Conservation (phyloP, 805 yeast genomes). For the Wickerhamiella cacticola region DNA sequence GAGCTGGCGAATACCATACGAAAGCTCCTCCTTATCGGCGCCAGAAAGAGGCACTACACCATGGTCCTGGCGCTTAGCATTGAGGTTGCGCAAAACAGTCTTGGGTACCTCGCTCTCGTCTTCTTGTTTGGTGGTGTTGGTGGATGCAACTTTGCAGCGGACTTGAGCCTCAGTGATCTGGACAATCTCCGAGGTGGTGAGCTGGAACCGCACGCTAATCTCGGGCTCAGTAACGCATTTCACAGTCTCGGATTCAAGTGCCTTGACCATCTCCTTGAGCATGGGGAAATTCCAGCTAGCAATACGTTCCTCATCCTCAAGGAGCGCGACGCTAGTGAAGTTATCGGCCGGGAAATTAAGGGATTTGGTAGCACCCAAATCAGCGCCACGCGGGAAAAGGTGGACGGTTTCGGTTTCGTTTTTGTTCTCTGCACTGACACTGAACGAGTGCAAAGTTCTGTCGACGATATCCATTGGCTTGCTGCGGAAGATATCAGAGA, state of each 20-base stretch:
- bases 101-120: slow-evolving; percentile 13
- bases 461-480: slow-evolving; percentile 51
- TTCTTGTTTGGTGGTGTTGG: slow-evolving; percentile 7
- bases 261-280: slow-evolving; percentile 19
- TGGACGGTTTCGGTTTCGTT: slow-evolving; percentile 28
- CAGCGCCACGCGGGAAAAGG: slow-evolving; percentile 22
- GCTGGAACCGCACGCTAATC: slow-evolving; percentile 16
- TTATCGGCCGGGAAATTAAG: slow-evolving; percentile 21
- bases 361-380: slow-evolving; percentile 28
- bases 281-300: slow-evolving; percentile 24
- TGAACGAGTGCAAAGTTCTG: slow-evolving; percentile 39
- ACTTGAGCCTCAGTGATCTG: slow-evolving; percentile 17
- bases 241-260: slow-evolving; percentile 24
- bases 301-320: slow-evolving; percentile 32
- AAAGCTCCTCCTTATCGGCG: slow-evolving; percentile 36
- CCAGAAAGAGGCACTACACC: slow-evolving; percentile 40
- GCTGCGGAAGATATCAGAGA: slow-evolving; percentile 56
- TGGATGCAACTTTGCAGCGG: slow-evolving; percentile 18
- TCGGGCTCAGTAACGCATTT: slow-evolving; percentile 16
- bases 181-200: slow-evolving; percentile 19
- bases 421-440: too few relatives aligned
- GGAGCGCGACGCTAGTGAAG: slow-evolving; percentile 30
- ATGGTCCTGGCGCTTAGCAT: slow-evolving; percentile 28
- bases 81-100: slow-evolving; percentile 13
- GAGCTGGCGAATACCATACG: slow-evolving; percentile 40